phyloP scores from a whole-genome alignment of 208 protist species.

The Perkinsela sp. region DNA sequence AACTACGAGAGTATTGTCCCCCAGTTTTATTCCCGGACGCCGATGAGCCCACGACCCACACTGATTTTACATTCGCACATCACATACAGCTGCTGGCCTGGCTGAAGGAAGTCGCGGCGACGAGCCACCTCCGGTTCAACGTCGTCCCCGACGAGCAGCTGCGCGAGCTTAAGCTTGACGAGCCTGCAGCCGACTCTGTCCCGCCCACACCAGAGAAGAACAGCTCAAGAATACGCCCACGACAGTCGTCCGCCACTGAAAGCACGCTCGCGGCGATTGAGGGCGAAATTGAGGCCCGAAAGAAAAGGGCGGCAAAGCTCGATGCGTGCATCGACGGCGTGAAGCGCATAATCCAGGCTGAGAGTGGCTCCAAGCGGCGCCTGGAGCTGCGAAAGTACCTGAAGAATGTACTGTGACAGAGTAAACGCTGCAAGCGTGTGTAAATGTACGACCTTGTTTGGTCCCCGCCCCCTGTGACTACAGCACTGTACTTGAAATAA shows the following conservation, averaged over 20 bases:
- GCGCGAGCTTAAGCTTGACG: background rate
- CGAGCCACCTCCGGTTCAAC: background rate
- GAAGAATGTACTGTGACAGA: too few species aligned
- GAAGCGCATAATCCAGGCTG: background rate
- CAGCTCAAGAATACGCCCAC: too few species aligned
- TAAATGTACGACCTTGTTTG: too few species aligned
- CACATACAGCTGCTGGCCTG: background rate
- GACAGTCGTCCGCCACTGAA: too few species aligned
- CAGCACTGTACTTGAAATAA: too few species aligned
- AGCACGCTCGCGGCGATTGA: too few species aligned
- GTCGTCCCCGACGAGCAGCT: background rate
- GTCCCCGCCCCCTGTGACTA: too few species aligned
- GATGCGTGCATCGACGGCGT: background rate
- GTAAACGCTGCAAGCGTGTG: too few species aligned
- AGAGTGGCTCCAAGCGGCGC: background rate
- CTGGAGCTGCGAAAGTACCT: background rate
- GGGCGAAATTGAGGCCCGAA: background rate
- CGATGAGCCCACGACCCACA: too few species aligned
- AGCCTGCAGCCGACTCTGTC: background rate
- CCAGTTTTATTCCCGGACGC: background rate
- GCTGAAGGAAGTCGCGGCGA: background rate
- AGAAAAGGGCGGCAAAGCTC: background rate
- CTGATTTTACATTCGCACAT: background rate
- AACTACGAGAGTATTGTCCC: background rate
- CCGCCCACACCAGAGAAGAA: too few species aligned